phyloP scores from a whole-genome alignment of 805 yeast species.

The Metschnikowia matae region DNA sequence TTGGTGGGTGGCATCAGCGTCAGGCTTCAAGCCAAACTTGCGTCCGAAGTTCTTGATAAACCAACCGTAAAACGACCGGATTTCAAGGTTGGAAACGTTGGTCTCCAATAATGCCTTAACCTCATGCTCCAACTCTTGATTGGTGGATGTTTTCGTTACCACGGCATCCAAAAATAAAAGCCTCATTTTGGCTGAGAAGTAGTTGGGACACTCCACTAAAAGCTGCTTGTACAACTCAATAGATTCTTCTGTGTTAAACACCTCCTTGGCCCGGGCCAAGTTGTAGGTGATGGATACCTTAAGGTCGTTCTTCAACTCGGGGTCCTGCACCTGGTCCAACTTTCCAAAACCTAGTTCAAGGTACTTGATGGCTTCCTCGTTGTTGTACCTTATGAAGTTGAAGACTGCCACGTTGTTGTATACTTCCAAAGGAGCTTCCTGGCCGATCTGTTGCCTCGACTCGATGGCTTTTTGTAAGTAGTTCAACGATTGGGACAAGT shows the following conservation, averaged over 20 bases:
- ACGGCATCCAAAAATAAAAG: conserved; percentile 57
- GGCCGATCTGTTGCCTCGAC: conserved; percentile 36
- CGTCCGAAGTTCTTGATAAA: conserved; percentile 60
- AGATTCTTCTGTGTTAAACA: conserved; percentile 33
- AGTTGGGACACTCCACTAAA: conserved; percentile 59
- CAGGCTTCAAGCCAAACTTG: conserved; percentile 44
- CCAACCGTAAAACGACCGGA: conserved; percentile 93
- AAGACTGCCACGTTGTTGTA: conserved; percentile 84
- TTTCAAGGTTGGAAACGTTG: conserved; percentile 64
- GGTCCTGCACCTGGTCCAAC: conserved; percentile 24
- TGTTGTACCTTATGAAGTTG: conserved; percentile 61
- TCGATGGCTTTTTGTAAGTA: conserved; percentile 61
- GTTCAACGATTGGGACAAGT: conserved; percentile 61
- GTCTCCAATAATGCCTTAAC: conserved; percentile 51
- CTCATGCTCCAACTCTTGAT: conserved; percentile 49
- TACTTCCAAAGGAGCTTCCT: conserved; percentile 54
- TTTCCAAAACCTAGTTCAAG: conserved; percentile 50
- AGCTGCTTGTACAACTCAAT: conserved; percentile 49
- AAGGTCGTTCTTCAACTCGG: conserved; percentile 37
- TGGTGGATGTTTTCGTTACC: conserved; percentile 31
- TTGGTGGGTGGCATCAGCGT: conserved; percentile 71
- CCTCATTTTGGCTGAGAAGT: conserved; percentile 73
- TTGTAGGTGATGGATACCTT: conserved; percentile 49
- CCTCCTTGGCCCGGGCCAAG: conserved; percentile 70
- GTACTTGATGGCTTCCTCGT: conserved; percentile 51